These are phyloP conservation scores for Fusarium sp. DNA, from an alignment of 2,329 filamentous ascomycete species.

Conservation along the genomic window DNA sequence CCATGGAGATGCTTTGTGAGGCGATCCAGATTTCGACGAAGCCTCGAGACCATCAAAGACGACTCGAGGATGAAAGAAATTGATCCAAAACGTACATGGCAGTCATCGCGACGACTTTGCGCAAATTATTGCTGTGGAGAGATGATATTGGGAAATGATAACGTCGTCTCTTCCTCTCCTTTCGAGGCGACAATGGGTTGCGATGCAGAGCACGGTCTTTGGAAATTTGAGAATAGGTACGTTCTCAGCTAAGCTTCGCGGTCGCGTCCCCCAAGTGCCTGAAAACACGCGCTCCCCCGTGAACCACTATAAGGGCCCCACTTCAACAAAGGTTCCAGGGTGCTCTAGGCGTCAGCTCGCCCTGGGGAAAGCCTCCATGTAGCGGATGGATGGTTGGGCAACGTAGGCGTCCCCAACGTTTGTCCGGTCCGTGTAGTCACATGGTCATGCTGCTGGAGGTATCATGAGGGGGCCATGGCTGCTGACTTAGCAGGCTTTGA, in stretches of 20 bases:
- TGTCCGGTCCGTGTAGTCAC: slow-evolving; percentile 24
- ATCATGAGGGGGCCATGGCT: background rate
- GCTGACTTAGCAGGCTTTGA: background rate
- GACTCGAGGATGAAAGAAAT: background rate
- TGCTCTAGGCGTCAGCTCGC: background rate
- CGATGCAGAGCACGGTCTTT: slow-evolving; percentile 27
- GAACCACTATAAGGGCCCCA: slow-evolving; percentile 37
- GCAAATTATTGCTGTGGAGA: slow-evolving; percentile 2
- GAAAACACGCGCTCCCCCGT: slow-evolving; percentile 28
- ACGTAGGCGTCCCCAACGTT: slow-evolving; percentile 27
- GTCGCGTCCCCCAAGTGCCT: slow-evolving; percentile 15
- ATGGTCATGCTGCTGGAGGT: slow-evolving; percentile 20
- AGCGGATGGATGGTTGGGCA: background rate
- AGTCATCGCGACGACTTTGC: slow-evolving; percentile 45
- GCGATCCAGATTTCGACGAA: background rate
- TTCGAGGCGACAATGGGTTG: slow-evolving; percentile 17
- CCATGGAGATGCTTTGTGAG: slow-evolving; percentile 12
- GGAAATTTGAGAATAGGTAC: slow-evolving; percentile 34
- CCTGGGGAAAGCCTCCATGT: background rate
- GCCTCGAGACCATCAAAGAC: background rate
- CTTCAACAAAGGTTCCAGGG: background rate
- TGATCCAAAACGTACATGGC: slow-evolving; percentile 48
- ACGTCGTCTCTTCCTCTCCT: slow-evolving; percentile 13
- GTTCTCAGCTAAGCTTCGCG: slow-evolving; percentile 26
- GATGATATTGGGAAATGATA: background rate